These are phyloP conservation scores for Physcomitrium patens DNA, from an alignment of 225 moss, liverwort and hornwort species.

Conservation along the genomic window DNA sequence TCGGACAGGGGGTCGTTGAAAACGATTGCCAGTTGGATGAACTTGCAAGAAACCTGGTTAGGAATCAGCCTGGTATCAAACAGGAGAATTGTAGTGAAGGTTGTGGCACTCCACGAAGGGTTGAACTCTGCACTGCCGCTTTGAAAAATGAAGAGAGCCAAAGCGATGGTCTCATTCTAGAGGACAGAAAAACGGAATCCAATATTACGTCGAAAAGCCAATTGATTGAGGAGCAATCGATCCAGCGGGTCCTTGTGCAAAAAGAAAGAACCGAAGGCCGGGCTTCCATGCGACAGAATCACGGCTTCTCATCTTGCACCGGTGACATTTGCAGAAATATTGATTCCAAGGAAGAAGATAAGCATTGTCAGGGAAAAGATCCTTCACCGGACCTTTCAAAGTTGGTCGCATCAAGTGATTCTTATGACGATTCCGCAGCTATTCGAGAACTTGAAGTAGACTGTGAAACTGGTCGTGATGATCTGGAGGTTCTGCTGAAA, in stretches of 20 bases:
- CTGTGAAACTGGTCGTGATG: slow-evolving; percentile 31
- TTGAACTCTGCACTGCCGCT: slow-evolving; percentile 9
- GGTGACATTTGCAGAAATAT: slow-evolving; percentile 11
- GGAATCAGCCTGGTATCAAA: slow-evolving; percentile 19
- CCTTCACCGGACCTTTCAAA: neutral
- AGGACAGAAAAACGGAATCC: slow-evolving; percentile 19
- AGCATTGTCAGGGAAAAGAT: slow-evolving; percentile 20
- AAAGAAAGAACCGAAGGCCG: slow-evolving; percentile 28
- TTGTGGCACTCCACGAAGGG: slow-evolving; percentile 30
- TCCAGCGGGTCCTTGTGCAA: slow-evolving; percentile 15
- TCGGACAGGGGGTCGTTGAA: slow-evolving; percentile 19
- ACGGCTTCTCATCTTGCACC: slow-evolving; percentile 26
- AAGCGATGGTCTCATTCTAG: slow-evolving; percentile 10
- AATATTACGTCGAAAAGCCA: slow-evolving; percentile 21
- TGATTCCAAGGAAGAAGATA: slow-evolving; percentile 10
- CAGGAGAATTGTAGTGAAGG: slow-evolving; percentile 17
- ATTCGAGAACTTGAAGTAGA: slow-evolving; percentile 28
- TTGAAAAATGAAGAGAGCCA: slow-evolving; percentile 18
- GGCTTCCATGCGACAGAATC: slow-evolving; percentile 2
- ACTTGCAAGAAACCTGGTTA: slow-evolving; percentile 24
- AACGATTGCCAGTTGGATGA: slow-evolving; percentile 29
- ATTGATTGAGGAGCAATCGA: slow-evolving; percentile 7
- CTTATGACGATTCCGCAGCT: slow-evolving; percentile 22
- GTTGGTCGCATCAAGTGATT: slow-evolving; percentile 16
- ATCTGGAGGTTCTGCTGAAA: slow-evolving; percentile 47